Conservation (phyloP, 306 rosid species). For the Ochetophila trinervis region DNA sequence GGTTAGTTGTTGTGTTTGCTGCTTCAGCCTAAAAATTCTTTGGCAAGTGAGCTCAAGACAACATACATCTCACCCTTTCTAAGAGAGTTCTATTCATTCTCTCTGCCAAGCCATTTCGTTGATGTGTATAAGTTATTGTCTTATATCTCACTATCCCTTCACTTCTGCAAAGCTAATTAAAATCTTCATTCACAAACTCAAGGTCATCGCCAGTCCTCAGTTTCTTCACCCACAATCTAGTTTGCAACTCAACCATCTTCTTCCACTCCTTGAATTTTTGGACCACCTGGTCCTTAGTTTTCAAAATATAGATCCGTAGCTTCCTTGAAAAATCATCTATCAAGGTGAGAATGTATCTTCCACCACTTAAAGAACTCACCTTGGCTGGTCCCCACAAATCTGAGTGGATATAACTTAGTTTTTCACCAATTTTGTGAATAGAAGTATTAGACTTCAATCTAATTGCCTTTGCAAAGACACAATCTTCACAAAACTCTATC, state of each 20-base stretch:
- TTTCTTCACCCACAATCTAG: background rate
- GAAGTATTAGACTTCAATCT: background rate
- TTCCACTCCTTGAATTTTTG: background rate
- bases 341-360: background rate
- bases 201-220: background rate
- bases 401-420: background rate
- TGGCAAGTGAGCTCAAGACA: background rate
- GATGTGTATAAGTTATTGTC: background rate
- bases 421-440: background rate
- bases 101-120: too few relatives aligned
- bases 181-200: background rate
- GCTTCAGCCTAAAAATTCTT: background rate
- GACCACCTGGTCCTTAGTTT: background rate
- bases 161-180: background rate
- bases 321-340: background rate
- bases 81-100: background rate
- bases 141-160: background rate
- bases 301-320: background rate
- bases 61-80: background rate
- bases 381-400: background rate
- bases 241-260: too few relatives aligned
- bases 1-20: background rate
- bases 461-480: background rate
- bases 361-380: background rate
- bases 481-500: background rate